Base-by-base conservation (phyloP, 2,329 filamentous ascomycete genomes). In the Onygenales sp. region DNA sequence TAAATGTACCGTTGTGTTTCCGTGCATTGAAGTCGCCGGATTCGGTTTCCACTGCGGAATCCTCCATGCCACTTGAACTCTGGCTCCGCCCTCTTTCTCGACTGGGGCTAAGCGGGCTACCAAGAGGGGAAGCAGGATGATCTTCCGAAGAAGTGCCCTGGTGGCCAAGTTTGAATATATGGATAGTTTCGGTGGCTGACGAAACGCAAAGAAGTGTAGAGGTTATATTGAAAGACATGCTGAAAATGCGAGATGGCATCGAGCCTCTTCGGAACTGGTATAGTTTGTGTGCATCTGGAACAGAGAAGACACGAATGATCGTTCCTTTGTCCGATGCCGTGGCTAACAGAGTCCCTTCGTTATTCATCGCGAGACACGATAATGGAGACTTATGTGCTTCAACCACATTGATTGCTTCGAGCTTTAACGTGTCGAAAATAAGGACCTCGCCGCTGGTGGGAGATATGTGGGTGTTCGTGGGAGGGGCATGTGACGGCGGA, bases 321-420 rank as follows among this genome's bases (percentile, higher is more conserved):
- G 93, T 98, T 58, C 93, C 93, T 51, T 95, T 98, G 68, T 98
- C 93, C 21, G 92, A 97, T 1, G 93, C 89, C 2, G 93, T 98
- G 11, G 93, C 93, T 44, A 98, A 78, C 43, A 96, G 72, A 2
- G 88, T 96, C 10, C 93, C 93, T 56, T 96, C 90, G 64, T 84
- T 91, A 69, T 96, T 98, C 56, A 98, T 78, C 21, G 90, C 87
- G 52, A 98, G 88, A 65, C 85, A 93, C 10, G 88, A 95, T 13
- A 98, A 71, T 0, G 93, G 91, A 11, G 93, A 89, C 57, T 91
- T 86, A 71, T 98, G 93, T 13, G 93, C 93, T 70, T 96, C 90
- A 53, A 97, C 87, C 31, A 97, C 90, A 63, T 95, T 97, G 55
- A 96, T 86, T 17, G 92, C 88, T 72, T 97, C 93, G 55, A 95